Evolutionary conservation across 2,329 filamentous ascomycete genomes (phyloP).

Genomic region (Claviceps digitariae): DNA sequence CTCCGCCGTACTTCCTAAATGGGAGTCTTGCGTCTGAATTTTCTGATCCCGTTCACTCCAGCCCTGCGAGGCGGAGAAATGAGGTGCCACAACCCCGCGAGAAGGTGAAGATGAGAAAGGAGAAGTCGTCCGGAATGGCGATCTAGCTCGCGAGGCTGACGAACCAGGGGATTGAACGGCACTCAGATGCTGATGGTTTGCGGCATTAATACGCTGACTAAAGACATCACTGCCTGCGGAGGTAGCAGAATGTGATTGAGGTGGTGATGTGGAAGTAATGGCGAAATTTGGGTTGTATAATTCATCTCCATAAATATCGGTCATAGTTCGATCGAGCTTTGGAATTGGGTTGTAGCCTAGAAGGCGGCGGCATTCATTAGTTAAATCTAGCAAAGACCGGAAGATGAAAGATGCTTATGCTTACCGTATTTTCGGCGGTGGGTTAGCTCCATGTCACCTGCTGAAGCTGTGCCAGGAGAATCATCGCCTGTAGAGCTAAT

Average conservation of each 20-base stretch:
- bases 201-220: slow-evolving; percentile 62
- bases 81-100: slow-evolving; percentile 8
- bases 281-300: slow-evolving; percentile 61
- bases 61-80: slow-evolving; percentile 41
- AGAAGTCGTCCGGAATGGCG: slow-evolving; percentile 67
- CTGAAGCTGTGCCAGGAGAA: slow-evolving; percentile 44
- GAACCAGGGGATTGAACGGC: slow-evolving; percentile 40
- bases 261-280: slow-evolving; percentile 41
- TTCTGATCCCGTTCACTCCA: slow-evolving; percentile 46
- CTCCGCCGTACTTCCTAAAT: slow-evolving; percentile 25
- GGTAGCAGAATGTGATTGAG: slow-evolving; percentile 30
- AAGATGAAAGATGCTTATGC: slow-evolving; percentile 8
- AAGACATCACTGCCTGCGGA: slow-evolving; percentile 48
- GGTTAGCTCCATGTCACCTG: slow-evolving; percentile 33
- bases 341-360: slow-evolving; percentile 42
- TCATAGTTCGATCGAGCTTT: slow-evolving; percentile 75
- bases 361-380: slow-evolving; percentile 28
- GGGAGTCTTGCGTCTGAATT: slow-evolving; percentile 21
- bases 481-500: slow-evolving; percentile 44
- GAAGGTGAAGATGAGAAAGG: slow-evolving; percentile 37
- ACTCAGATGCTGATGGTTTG: slow-evolving; percentile 58
- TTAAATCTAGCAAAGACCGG: neutral
- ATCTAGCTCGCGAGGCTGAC: slow-evolving; percentile 48
- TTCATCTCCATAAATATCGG: slow-evolving; percentile 73
- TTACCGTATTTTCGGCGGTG: slow-evolving; percentile 43